Evolutionary conservation across 2,329 filamentous ascomycete species (phyloP).

Genomic region (Neofusicoccum kwambonambiense): DNA sequence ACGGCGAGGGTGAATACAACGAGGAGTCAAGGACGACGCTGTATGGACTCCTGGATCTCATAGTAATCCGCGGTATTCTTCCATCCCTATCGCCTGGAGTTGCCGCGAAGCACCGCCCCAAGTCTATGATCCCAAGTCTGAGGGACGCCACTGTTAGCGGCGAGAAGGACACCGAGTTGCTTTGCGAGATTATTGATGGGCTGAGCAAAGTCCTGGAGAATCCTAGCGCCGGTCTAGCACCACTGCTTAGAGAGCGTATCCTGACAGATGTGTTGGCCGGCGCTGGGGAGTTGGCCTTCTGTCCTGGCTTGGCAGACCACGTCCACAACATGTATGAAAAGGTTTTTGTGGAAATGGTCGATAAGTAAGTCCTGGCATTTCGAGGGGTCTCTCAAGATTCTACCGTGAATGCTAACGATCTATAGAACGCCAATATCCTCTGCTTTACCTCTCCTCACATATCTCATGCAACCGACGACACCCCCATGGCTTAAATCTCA

Average conservation of each 20-base stretch:
- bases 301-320: constrained; percentile 23
- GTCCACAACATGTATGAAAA: constrained; percentile 21
- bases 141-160: neutral
- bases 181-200: constrained; percentile 6
- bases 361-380: constrained; percentile 13
- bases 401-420: neutral
- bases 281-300: constrained; percentile 35
- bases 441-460: constrained; percentile 61
- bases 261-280: constrained; percentile 37
- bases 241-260: constrained; percentile 35
- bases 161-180: neutral
- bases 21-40: constrained; percentile 37
- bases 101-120: constrained; percentile 33
- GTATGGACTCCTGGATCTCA: constrained; percentile 39
- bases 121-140: constrained; percentile 29
- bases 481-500: constrained; percentile 59
- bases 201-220: neutral
- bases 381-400: neutral
- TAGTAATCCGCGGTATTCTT: constrained; percentile 33
- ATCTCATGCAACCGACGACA: constrained; percentile 53
- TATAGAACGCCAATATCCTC: constrained; percentile 49
- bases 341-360: constrained; percentile 23
- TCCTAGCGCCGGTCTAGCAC: constrained; percentile 29
- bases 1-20: constrained; percentile 36
- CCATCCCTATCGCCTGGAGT: constrained; percentile 35